Evolutionary conservation across 495 filamentous ascomycete species (phyloP).

Genomic region (Penicillium salamii): DNA sequence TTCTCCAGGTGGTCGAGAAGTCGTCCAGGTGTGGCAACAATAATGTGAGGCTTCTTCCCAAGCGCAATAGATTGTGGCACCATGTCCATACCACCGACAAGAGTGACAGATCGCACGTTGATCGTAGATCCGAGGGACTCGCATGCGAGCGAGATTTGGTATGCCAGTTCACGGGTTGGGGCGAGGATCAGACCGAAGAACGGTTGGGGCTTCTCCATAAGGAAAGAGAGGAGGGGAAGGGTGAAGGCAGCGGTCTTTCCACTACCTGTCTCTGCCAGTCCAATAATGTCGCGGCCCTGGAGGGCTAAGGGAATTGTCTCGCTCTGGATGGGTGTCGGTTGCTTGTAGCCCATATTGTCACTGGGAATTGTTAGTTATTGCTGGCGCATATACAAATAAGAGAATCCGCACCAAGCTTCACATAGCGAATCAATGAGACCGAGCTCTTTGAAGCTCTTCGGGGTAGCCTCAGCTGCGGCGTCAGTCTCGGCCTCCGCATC

Average conservation of each 20-base stretch:
- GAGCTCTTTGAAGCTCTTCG: slow-evolving; percentile 77
- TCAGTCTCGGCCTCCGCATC: slow-evolving; percentile 12
- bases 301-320: slow-evolving; percentile 80
- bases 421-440: slow-evolving; percentile 85
- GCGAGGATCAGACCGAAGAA: slow-evolving; percentile 81
- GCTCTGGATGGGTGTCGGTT: slow-evolving; percentile 76
- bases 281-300: slow-evolving; percentile 81
- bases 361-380: too few species aligned
- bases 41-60: slow-evolving; percentile 85
- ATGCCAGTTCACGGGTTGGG: slow-evolving; percentile 88
- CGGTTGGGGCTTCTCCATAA: slow-evolving; percentile 78
- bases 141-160: slow-evolving; percentile 81
- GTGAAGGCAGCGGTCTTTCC: slow-evolving; percentile 94
- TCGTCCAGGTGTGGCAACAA: slow-evolving; percentile 83
- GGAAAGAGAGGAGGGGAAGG: slow-evolving; percentile 73
- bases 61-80: slow-evolving; percentile 83
- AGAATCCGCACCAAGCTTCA: slow-evolving; percentile 61
- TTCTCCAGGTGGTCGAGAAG: slow-evolving; percentile 93
- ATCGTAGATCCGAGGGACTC: slow-evolving; percentile 83
- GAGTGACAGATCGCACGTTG: slow-evolving; percentile 68
- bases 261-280: slow-evolving; percentile 88
- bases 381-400: too few species aligned
- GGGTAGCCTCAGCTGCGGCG: slow-evolving; percentile 6
- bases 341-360: slow-evolving; percentile 71
- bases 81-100: slow-evolving; percentile 96